A percentile compares a stretch with the other conserved stretches of the same genome.
phyloP scores from a whole-genome alignment of 805 yeast species.

The Ogataea methylovora region DNA sequence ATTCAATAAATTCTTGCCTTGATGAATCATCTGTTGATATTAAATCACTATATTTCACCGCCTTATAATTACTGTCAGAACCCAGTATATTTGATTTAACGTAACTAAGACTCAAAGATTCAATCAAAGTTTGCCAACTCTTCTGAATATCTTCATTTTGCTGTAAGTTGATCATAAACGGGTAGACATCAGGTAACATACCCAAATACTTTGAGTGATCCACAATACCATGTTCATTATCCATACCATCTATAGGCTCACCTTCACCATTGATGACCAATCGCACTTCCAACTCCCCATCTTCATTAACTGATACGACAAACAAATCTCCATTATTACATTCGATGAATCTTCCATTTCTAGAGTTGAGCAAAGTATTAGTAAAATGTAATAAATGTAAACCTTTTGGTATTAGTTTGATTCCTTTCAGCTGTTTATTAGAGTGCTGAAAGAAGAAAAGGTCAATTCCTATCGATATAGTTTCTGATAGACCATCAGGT shows the following conservation, averaged over 20 bases:
- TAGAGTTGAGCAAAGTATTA: constrained; percentile 25
- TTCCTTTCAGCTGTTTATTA: constrained; percentile 28
- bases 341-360: constrained; percentile 31
- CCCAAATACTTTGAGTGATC: neutral
- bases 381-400: constrained; percentile 50
- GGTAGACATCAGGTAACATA: constrained; percentile 3
- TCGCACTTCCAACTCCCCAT: constrained; percentile 10
- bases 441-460: constrained; percentile 10
- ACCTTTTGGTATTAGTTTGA: constrained; percentile 44
- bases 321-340: constrained; percentile 24
- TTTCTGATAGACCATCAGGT: constrained; percentile 7
- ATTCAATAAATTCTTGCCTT: neutral
- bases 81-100: too few relatives aligned
- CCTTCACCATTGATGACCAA: constrained; percentile 5
- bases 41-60: constrained; percentile 8
- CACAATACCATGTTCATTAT: neutral
- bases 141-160: constrained; percentile 15
- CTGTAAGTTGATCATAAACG: constrained; percentile 15
- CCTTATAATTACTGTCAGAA: too few relatives aligned
- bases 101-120: too few relatives aligned
- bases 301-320: constrained; percentile 20
- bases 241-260: constrained; percentile 1
- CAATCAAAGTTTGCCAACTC: too few relatives aligned
- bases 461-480: constrained; percentile 17
- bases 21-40: constrained; percentile 1